A percentile compares a stretch with the other conserved stretches of the same genome.
Evolutionary conservation across 2,329 filamentous ascomycete genomes (phyloP).

Genomic region (Alternaria arborescens): DNA sequence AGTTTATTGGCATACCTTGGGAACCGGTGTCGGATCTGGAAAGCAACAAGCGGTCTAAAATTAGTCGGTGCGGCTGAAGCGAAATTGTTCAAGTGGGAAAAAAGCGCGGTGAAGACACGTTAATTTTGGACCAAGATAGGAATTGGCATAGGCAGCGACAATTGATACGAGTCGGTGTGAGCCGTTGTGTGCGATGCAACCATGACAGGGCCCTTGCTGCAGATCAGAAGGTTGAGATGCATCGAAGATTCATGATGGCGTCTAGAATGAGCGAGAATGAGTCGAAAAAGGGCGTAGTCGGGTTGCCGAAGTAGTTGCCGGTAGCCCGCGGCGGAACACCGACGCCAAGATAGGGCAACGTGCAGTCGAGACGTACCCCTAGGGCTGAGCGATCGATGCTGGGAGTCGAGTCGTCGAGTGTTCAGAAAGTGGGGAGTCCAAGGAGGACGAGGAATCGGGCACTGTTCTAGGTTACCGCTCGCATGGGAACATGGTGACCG

Average conservation of each 20-base stretch:
- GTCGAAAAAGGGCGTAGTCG: slow-evolving; percentile 4
- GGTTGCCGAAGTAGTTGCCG: background rate
- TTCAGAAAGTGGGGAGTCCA: background rate
- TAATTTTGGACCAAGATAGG: background rate
- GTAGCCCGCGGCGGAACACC: background rate
- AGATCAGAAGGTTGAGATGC: background rate
- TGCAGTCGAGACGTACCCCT: no score
- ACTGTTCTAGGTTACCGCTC: background rate
- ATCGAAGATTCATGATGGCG: slow-evolving; percentile 2
- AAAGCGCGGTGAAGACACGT: background rate
- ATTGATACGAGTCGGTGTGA: no score
- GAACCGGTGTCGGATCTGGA: background rate
- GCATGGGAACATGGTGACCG: background rate
- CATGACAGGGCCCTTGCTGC: background rate
- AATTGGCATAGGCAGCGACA: background rate
- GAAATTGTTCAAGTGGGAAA: background rate
- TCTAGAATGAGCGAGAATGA: slow-evolving; percentile 15
- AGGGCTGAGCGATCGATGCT: background rate
- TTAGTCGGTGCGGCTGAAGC: slow-evolving; percentile 1
- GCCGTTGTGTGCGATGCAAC: background rate
- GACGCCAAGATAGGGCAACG: background rate
- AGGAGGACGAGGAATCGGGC: background rate
- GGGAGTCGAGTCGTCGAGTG: background rate
- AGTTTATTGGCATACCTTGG: background rate
- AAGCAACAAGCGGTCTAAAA: background rate